Evolutionary conservation across 345 rosid species (phyloP).

Genomic region (Citrus reticulata): DNA sequence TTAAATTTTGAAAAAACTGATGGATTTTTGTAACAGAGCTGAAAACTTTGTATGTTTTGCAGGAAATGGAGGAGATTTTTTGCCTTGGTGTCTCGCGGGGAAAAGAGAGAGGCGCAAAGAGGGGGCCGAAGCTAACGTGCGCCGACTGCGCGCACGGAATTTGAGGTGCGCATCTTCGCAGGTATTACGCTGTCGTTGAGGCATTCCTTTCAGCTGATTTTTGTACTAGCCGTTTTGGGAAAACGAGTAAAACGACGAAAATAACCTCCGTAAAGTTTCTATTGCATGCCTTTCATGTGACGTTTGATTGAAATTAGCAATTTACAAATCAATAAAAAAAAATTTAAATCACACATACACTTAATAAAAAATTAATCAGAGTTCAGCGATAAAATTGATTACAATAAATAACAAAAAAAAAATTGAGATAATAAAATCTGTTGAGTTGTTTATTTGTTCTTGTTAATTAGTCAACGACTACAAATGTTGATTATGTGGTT

Average conservation of each 20-base stretch:
- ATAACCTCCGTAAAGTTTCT: background rate
- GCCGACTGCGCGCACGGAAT: conserved; percentile 38
- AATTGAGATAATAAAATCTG: too few species aligned
- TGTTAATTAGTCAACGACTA: too few species aligned
- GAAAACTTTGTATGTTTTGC: background rate
- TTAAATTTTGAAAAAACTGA: background rate
- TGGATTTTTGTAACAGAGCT: background rate
- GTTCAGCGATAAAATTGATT: too few species aligned
- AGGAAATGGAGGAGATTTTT: background rate
- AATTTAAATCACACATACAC: too few species aligned
- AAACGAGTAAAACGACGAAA: background rate
- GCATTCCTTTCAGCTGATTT: background rate
- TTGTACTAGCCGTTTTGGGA: background rate
- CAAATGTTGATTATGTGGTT: too few species aligned
- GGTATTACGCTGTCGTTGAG: background rate
- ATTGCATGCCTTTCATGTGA: too few species aligned
- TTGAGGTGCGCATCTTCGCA: conserved; percentile 31
- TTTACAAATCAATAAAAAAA: too few species aligned
- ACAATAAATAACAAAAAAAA: too few species aligned
- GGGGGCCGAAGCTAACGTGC: conserved; percentile 31
- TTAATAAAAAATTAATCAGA: too few species aligned
- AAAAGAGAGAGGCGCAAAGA: background rate
- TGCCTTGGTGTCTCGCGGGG: conserved; percentile 2
- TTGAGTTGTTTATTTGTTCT: too few species aligned
- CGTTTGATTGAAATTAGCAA: too few species aligned